These are phyloP conservation scores for Phaeoacremonium minimum DNA, from an alignment of 2,329 filamentous ascomycete species.

Conservation along the genomic window DNA sequence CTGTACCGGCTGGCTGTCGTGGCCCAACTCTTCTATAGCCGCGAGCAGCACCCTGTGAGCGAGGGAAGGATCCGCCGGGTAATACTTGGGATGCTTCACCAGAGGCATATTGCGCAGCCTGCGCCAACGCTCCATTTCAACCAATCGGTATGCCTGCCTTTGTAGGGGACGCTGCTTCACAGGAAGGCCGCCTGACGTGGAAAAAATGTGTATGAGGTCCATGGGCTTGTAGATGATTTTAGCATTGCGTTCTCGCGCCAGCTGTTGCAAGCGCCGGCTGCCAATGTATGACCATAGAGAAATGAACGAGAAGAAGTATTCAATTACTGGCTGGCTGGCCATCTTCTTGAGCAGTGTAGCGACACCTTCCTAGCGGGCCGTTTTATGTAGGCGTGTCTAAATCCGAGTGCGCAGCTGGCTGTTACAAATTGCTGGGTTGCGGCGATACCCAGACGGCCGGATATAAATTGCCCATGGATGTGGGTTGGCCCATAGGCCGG, in stretches of 20 bases:
- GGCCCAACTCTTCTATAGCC: conserved; percentile 2
- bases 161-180: conserved; percentile 22
- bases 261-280: conserved; percentile 16
- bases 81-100: conserved; percentile 16
- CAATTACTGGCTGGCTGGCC: conserved; percentile 11
- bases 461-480: too few species aligned
- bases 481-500: too few species aligned
- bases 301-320: conserved; percentile 23
- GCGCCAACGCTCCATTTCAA: conserved; percentile 20
- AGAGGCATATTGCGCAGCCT: conserved; percentile 18
- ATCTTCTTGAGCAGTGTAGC: too few species aligned
- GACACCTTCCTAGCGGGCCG: too few species aligned
- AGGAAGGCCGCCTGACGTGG: conserved; percentile 22
- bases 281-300: conserved; percentile 24
- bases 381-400: too few species aligned
- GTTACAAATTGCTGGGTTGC: too few species aligned
- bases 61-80: conserved; percentile 19
- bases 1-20: conserved; percentile 1
- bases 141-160: conserved; percentile 21
- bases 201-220: conserved; percentile 22
- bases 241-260: conserved; percentile 16
- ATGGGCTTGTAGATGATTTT: conserved; percentile 22
- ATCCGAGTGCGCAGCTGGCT: too few species aligned
- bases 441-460: too few species aligned
- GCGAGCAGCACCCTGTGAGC: conserved; percentile 13